Evolutionary conservation across 2,329 filamentous ascomycete genomes (phyloP), one percentile per base, ranked within the genome.

Genomic region (Fusarium ramigenum): DNA sequence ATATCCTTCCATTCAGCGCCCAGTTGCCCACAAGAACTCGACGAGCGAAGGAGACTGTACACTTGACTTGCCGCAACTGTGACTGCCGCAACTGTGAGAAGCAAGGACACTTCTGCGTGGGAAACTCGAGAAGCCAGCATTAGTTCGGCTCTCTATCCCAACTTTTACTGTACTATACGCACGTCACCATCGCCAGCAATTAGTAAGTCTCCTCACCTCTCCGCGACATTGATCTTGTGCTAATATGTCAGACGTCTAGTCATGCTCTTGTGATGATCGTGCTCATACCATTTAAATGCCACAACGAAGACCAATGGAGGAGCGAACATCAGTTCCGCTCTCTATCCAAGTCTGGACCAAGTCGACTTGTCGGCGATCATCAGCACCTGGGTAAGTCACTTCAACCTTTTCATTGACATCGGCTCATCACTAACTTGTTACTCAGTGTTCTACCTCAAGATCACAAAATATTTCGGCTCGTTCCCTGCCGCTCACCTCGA

Each of bases 41-140:
- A n/a, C n/a, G n/a, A n/a, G n/a, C n/a, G n/a, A n/a, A n/a, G n/a
- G n/a, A n/a, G n/a, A n/a, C n/a, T n/a, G n/a, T n/a, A n/a, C n/a
- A 21, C 4, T 19, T 9, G 43, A 46, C 23, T 44, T 44, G 42
- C 42, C 42, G 42, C 40, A 43, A 28, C 69, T 16, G 88, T 90
- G 7, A 87, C 83, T 94, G 93, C 91, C 88, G 87, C 70, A 83
- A 88, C 79, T 93, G 91, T 70, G 84, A 88, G n/a, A 85, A 89
- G 71, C 84, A 85, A 66, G 91, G 90, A 5, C 91, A 93, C 75
- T 87, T 85, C 72, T 85, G 89, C 61, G 86, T 40, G 91, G 91
- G 93, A 97, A 78, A 93, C 92, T 1, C 87, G 91, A 10, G 92
- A 93, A 78, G 89, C 89, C 11, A 88, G 87, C 56, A 86, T 90